These are phyloP conservation scores for Lyophyllum shimeji DNA, from an alignment of 768 basidiomycete genomes.

Conservation along the genomic window DNA sequence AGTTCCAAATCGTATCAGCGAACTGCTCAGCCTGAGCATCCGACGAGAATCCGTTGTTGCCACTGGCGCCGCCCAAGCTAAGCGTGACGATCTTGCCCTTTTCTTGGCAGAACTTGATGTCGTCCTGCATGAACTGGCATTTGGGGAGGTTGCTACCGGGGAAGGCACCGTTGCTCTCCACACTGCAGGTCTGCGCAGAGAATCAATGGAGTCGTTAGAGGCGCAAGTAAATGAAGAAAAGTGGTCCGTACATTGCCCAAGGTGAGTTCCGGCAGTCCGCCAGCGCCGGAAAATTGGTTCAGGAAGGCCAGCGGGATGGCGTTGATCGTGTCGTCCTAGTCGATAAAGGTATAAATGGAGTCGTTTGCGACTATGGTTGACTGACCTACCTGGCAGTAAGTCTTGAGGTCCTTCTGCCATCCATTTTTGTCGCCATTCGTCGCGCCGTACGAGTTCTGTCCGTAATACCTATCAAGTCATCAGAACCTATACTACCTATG, in stretches of 20 bases:
- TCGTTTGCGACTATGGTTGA: not conserved
- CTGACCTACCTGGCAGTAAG: conserved; percentile 53
- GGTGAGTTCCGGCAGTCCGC: conserved; percentile 64
- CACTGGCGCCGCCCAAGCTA: conserved; percentile 62
- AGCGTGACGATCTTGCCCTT: conserved; percentile 59
- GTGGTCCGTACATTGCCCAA: conserved; percentile 52
- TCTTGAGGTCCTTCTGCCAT: conserved; percentile 50
- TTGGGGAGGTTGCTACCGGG: conserved; percentile 62
- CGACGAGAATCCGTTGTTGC: conserved; percentile 55
- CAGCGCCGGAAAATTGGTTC: conserved; percentile 60
- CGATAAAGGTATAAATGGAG: not conserved
- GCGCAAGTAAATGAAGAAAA: not conserved
- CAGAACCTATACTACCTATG: not conserved
- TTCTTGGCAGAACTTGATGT: conserved; percentile 64
- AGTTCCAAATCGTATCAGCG: conserved; percentile 61
- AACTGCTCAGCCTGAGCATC: conserved; percentile 55
- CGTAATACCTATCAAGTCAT: conserved; percentile 40
- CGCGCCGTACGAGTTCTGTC: conserved; percentile 62
- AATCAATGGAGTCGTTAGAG: not conserved
- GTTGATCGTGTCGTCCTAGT: conserved; percentile 62
- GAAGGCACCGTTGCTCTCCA: conserved; percentile 50
- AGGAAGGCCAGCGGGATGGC: conserved; percentile 69
- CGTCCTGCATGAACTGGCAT: conserved; percentile 55
- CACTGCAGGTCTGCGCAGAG: conserved; percentile 55
- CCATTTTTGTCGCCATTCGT: conserved; percentile 40